A percentile compares a stretch with the other conserved stretches of the same genome.
phyloP scores from a whole-genome alignment of 306 rosid genomes.

The Mimosa bimucronata region DNA sequence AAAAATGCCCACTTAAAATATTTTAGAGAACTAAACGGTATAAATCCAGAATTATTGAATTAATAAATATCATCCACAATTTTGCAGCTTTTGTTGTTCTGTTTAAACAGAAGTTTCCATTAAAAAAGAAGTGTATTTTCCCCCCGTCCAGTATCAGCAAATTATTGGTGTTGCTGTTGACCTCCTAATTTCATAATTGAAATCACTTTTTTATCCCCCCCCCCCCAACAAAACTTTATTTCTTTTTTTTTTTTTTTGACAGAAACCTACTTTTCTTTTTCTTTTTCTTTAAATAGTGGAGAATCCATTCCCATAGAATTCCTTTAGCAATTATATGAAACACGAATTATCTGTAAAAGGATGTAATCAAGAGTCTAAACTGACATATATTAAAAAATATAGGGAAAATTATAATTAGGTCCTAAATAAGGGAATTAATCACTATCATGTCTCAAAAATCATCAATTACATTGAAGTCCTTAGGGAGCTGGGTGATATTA shows the following conservation, averaged over 20 bases:
- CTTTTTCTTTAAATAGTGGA: not conserved
- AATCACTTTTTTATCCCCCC: not conserved
- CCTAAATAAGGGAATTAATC: no score
- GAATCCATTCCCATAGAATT: not conserved
- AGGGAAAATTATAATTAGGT: no score
- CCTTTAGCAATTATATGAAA: not conserved
- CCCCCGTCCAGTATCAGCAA: not conserved
- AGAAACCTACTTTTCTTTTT: not conserved
- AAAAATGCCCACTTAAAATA: not conserved
- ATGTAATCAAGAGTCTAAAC: not conserved
- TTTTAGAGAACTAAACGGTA: not conserved
- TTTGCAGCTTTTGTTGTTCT: no score
- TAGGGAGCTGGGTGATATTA: no score
- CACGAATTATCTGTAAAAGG: not conserved
- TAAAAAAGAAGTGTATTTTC: not conserved
- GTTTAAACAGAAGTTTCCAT: not conserved
- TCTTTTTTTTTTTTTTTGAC: not conserved
- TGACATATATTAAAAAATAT: no score
- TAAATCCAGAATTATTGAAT: no score
- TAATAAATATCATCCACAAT: no score
- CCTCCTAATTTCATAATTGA: not conserved
- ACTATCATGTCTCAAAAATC: no score
- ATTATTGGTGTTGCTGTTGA: not conserved
- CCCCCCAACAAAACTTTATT: no score
- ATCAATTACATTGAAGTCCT: no score